Conservation (phyloP, 306 rosid species). For the Canavalia gladiata region DNA sequence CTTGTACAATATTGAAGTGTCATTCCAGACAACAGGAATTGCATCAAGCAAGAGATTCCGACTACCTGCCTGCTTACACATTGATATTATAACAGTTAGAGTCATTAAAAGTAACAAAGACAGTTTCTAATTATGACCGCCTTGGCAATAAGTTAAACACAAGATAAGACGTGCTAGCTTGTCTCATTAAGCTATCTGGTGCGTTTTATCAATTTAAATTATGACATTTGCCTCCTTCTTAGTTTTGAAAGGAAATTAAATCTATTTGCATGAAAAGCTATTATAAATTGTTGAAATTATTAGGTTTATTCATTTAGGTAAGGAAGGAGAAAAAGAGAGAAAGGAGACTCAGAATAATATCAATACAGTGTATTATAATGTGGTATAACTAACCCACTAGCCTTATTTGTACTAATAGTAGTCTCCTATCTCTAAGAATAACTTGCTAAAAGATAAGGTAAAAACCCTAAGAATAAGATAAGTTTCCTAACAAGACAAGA, state of each 20-base stretch:
- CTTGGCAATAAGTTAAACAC: neutral
- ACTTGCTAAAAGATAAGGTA: neutral
- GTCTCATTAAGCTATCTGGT: slow-evolving; percentile 14
- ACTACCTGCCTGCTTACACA: slow-evolving; percentile 80
- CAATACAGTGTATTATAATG: neutral
- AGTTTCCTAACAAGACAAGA: slow-evolving; percentile 14
- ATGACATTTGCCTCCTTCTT: slow-evolving; percentile 37
- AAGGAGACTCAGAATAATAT: neutral
- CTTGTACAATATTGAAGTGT: slow-evolving; percentile 70
- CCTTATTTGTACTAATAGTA: slow-evolving; percentile 19
- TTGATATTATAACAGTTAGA: slow-evolving; percentile 53
- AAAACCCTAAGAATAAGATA: neutral
- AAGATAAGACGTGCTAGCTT: slow-evolving; percentile 34
- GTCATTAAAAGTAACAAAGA: slow-evolving; percentile 35
- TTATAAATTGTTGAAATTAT: slow-evolving; percentile 10
- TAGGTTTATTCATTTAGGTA: neutral
- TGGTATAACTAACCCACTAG: slow-evolving; percentile 4
- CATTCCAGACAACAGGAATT: slow-evolving; percentile 83
- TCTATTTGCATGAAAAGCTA: slow-evolving; percentile 29
- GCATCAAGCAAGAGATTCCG: slow-evolving; percentile 78
- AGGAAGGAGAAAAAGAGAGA: slow-evolving; percentile 13
- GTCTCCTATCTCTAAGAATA: neutral
- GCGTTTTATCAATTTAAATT: neutral
- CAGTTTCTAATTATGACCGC: slow-evolving; percentile 13
- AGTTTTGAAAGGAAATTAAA: slow-evolving; percentile 15